phyloP scores from a whole-genome alignment of 2,329 filamentous ascomycete species.

The Didymella exigua region DNA sequence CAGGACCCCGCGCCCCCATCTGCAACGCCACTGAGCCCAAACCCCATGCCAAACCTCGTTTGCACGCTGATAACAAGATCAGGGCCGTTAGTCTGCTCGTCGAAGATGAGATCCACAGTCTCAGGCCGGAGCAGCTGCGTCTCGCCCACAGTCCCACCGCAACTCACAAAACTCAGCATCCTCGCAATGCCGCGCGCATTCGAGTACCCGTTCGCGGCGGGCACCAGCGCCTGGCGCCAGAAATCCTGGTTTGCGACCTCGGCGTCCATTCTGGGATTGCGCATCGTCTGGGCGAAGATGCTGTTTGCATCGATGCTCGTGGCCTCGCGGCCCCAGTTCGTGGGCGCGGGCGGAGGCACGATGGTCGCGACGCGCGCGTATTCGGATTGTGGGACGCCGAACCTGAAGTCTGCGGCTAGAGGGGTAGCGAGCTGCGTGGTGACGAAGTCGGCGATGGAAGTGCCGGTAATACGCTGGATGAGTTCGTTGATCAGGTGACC shows the following conservation, averaged over 20 bases:
- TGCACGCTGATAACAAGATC: slow-evolving; percentile 16
- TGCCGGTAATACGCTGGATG: slow-evolving; percentile 12
- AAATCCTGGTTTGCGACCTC: neutral
- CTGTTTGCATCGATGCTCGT: neutral
- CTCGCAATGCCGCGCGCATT: slow-evolving; percentile 21
- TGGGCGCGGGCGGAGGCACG: slow-evolving; percentile 15
- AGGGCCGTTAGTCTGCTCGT: slow-evolving; percentile 5
- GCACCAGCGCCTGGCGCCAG: slow-evolving; percentile 5
- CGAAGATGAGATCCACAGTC: slow-evolving; percentile 24
- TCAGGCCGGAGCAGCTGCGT: slow-evolving; percentile 9
- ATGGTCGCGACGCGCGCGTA: slow-evolving; percentile 18
- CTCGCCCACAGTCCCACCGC: slow-evolving; percentile 3
- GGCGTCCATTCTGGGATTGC: slow-evolving; percentile 17
- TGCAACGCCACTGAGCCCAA: slow-evolving; percentile 4
- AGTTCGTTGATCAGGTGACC: slow-evolving; percentile 23
- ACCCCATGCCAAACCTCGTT: slow-evolving; percentile 20
- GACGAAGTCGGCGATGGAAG: slow-evolving; percentile 16
- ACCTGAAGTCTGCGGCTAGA: slow-evolving; percentile 43
- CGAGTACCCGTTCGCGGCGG: slow-evolving; percentile 20
- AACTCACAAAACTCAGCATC: slow-evolving; percentile 16
- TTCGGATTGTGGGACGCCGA: slow-evolving; percentile 17
- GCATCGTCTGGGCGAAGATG: slow-evolving; percentile 8
- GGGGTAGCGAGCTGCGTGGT: slow-evolving; percentile 71
- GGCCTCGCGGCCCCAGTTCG: neutral
- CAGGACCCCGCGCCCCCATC: slow-evolving; percentile 1